A percentile compares a stretch with the other conserved stretches of the same genome.
phyloP scores from a whole-genome alignment of 495 filamentous ascomycete species.

The Trichoderma virens region DNA sequence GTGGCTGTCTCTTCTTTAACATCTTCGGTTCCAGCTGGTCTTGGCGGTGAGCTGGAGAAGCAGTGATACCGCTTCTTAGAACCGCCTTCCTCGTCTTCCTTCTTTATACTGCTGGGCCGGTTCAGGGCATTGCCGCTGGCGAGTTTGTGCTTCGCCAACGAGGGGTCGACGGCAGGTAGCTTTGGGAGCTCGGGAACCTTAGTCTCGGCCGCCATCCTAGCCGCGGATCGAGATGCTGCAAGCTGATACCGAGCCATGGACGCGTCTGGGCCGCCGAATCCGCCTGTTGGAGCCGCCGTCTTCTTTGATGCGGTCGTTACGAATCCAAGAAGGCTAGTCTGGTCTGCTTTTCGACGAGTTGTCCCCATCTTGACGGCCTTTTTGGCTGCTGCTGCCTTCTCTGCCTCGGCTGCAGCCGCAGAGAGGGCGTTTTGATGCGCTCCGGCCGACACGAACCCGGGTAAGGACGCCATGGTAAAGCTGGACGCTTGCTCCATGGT shows the following conservation, averaged over 20 bases:
- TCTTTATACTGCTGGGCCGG: slow-evolving; percentile 15
- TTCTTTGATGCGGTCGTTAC: slow-evolving; percentile 14
- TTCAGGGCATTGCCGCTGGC: slow-evolving; percentile 21
- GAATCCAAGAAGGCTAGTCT: slow-evolving; percentile 35
- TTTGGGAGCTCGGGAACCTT: background rate
- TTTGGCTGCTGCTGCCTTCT: slow-evolving; percentile 1
- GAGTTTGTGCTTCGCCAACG: slow-evolving; percentile 30
- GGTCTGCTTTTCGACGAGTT: slow-evolving; percentile 28
- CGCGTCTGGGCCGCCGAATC: background rate
- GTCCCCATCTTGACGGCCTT: slow-evolving; percentile 15
- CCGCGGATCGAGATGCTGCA: slow-evolving; percentile 8
- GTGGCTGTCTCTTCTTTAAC: slow-evolving; percentile 16
- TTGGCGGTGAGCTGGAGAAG: slow-evolving; percentile 41
- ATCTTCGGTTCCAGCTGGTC: slow-evolving; percentile 14
- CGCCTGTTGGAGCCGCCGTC: slow-evolving; percentile 2
- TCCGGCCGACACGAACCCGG: slow-evolving; percentile 37
- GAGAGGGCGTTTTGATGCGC: slow-evolving; percentile 31
- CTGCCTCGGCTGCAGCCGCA: slow-evolving; percentile 19
- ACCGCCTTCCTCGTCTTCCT: background rate
- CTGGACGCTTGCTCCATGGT: slow-evolving; percentile 37
- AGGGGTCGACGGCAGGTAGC: slow-evolving; percentile 23
- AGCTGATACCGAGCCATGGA: slow-evolving; percentile 13
- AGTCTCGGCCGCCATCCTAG: slow-evolving; percentile 12
- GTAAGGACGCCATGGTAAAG: slow-evolving; percentile 33
- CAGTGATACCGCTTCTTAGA: slow-evolving; percentile 31